Percentiles rank a stretch among this genome's conserved stretches.
These are phyloP conservation scores for Phoma sp. DNA, from an alignment of 2,329 filamentous ascomycete genomes.

Conservation along the genomic window DNA sequence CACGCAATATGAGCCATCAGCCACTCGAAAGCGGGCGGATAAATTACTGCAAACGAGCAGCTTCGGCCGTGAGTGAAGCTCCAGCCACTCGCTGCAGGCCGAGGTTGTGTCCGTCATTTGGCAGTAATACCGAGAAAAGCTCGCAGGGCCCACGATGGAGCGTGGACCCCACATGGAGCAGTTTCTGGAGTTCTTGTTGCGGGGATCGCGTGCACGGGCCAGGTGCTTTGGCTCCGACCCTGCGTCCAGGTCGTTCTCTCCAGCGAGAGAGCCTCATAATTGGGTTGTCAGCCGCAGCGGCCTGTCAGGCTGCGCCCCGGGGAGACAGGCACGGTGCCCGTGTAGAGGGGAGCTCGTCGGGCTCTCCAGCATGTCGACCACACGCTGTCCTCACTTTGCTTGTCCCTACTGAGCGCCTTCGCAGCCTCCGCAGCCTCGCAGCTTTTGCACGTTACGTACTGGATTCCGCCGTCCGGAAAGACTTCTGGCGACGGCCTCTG, in stretches of 20 bases:
- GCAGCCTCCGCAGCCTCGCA: constrained; percentile 11
- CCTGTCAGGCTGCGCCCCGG: constrained; percentile 18
- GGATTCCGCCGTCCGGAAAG: constrained; percentile 11
- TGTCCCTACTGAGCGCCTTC: constrained; percentile 6
- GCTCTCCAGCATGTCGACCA: constrained; percentile 3
- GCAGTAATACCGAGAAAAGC: constrained; percentile 12
- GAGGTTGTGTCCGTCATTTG: constrained; percentile 14
- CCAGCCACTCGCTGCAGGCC: constrained; percentile 2
- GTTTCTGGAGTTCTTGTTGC: constrained; percentile 6
- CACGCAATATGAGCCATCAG: neutral
- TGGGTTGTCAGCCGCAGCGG: constrained; percentile 20
- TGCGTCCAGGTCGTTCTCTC: constrained; percentile 10
- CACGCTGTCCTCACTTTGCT: neutral
- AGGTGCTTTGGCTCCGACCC: neutral
- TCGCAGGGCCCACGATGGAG: constrained; percentile 1
- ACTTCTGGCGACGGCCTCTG: constrained; percentile 12
- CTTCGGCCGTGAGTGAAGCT: neutral
- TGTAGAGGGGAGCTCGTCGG: constrained; percentile 8
- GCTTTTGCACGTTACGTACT: constrained; percentile 11
- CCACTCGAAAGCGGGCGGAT: constrained; percentile 6
- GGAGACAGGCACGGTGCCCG: constrained; percentile 7
- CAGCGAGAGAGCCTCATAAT: constrained; percentile 14
- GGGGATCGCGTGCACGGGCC: constrained; percentile 1
- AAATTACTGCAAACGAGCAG: constrained; percentile 9
- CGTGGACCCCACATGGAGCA: constrained; percentile 9